phyloP scores from a whole-genome alignment of 2,329 filamentous ascomycete genomes.

The Rutstroemia sp. region DNA sequence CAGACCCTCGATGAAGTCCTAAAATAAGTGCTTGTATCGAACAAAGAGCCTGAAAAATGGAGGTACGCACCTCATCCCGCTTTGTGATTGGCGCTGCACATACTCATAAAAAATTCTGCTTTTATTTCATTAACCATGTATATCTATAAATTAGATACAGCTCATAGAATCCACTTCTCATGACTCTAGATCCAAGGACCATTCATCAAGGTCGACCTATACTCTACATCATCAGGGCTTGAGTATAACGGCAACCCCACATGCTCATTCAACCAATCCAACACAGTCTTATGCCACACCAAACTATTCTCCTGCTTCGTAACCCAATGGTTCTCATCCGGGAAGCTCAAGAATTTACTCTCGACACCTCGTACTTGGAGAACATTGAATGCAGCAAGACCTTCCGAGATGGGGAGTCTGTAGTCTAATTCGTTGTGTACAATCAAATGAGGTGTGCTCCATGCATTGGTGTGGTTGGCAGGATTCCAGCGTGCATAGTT shows the following conservation, averaged over 20 bases:
- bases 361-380: constrained; percentile 49
- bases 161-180: too few species aligned
- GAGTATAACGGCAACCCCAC: constrained; percentile 8
- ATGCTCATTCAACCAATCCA: constrained; percentile 58
- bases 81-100: too few species aligned
- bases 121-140: too few species aligned
- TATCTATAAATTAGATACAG: too few species aligned
- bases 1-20: too few species aligned
- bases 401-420: constrained; percentile 72
- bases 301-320: constrained; percentile 81
- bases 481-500: constrained; percentile 63
- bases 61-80: too few species aligned
- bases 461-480: constrained; percentile 52
- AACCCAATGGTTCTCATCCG: constrained; percentile 68
- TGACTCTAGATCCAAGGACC: constrained; percentile 3
- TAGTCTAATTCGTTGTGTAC: constrained; percentile 88
- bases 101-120: too few species aligned
- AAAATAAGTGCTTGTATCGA: too few species aligned
- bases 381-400: constrained; percentile 51
- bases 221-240: constrained; percentile 4
- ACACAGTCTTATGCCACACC: constrained; percentile 79
- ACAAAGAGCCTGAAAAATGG: too few species aligned
- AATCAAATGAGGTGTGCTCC: constrained; percentile 77
- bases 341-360: constrained; percentile 54
- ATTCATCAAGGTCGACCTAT: not conserved